phyloP scores from a whole-genome alignment of 495 filamentous ascomycete species.

The Entonaema liquescens region DNA sequence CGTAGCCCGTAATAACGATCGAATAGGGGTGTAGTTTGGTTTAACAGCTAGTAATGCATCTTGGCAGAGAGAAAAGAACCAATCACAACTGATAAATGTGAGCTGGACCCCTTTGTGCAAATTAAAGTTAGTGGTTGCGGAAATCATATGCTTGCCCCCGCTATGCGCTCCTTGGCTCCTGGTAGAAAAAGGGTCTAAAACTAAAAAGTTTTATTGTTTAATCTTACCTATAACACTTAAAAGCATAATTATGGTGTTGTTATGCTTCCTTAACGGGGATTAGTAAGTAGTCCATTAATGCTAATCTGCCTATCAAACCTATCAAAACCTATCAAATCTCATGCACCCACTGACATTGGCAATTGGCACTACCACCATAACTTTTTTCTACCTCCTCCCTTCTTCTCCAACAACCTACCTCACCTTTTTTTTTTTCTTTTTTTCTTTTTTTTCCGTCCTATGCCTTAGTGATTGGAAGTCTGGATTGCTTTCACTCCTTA shows the following conservation, averaged over 20 bases:
- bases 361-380: slow-evolving; percentile 8
- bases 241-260: background rate
- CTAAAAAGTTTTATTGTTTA: slow-evolving; percentile 25
- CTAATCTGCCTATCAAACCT: slow-evolving; percentile 19
- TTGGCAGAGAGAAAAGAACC: slow-evolving; percentile 4
- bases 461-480: slow-evolving; percentile 11
- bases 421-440: background rate
- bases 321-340: background rate
- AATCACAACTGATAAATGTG: slow-evolving; percentile 16
- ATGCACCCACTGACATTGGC: background rate
- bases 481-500: slow-evolving; percentile 48
- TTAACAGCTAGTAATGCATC: background rate
- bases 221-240: slow-evolving; percentile 15
- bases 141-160: slow-evolving; percentile 8
- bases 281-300: slow-evolving; percentile 14
- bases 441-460: background rate
- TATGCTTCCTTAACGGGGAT: slow-evolving; percentile 16
- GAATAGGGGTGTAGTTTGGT: background rate
- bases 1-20: too few relatives aligned
- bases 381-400: slow-evolving; percentile 24
- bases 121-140: slow-evolving; percentile 33
- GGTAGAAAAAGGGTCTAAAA: slow-evolving; percentile 18
- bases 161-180: background rate
- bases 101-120: slow-evolving; percentile 12
- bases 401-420: slow-evolving; percentile 15